Base-by-base conservation (phyloP, 176 grass and related monocot genomes). In the Aegilops longissima region DNA sequence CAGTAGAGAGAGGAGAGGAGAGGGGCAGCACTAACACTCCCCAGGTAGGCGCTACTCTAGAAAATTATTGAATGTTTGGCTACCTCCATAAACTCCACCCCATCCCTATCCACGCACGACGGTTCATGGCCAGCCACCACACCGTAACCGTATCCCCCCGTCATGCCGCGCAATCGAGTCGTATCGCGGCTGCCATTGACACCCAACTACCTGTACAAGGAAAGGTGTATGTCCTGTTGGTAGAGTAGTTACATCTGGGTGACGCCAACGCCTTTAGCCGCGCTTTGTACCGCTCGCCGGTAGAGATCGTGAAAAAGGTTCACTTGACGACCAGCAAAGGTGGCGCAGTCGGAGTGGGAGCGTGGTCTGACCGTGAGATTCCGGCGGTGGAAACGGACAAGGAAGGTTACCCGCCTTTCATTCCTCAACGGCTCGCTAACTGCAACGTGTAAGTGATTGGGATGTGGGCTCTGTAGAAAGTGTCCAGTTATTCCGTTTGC, bases 331-430 rank as follows among this genome's bases (percentile, higher is more conserved):
- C 8, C 44, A 45, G 18, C 6, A 87, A 76, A 56, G 42, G 58
- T 21, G 31, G 39, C 80, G 56, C 1, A 2, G 56, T 5, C 33
- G 18, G 23, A 25, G 30, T 11, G 47, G 61, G 39, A 47, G 83
- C 71, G 58, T 84, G 54, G 52, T 5, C 59, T 25, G 66, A 6
- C 13, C 25, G 36, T 4, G 78, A 82, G 84, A 87, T 78, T 86
- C 88, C 64, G 79, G 79, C 34, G 73, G 40, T 79, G 70, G 54
- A 86, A 90, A 31, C 84, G 65, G 89, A 86, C 84, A 86, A 90
- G 36, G 61, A 70, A 73, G 79, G 58, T 51, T 63, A 49, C 30
- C 70, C 1, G 13, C 30, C 20, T 66, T 40, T 87, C 45, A 25
- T 23, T 45, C 35, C 31, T 34, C 42, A 81, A 86, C 88, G 88